These are phyloP conservation scores for Verticillium alfalfae DNA, from an alignment of 2,329 filamentous ascomycete genomes.

Conservation along the genomic window DNA sequence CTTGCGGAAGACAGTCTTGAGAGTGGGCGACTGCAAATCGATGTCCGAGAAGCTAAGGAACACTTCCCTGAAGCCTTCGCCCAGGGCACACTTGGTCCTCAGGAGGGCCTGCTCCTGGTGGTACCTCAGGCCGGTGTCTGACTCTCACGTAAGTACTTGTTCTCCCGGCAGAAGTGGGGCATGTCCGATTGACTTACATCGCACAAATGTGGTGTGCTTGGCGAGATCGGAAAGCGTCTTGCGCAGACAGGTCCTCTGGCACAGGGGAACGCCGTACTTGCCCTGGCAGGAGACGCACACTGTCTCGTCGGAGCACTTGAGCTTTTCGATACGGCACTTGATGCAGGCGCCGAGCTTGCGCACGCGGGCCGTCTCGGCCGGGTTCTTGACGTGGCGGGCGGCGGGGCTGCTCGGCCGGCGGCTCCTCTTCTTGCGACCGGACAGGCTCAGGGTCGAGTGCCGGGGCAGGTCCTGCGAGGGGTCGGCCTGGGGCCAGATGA, in stretches of 20 bases:
- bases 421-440: slow-evolving; percentile 1
- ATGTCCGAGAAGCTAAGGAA: slow-evolving; percentile 1
- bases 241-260: slow-evolving; percentile 3
- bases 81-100: not conserved
- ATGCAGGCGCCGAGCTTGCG: slow-evolving; percentile 6
- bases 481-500: slow-evolving; percentile 4
- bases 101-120: slow-evolving; percentile 1
- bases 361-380: slow-evolving; percentile 4
- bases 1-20: slow-evolving; percentile 2
- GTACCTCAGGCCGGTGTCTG: slow-evolving; percentile 1
- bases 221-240: not conserved
- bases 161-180: not conserved
- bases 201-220: slow-evolving; percentile 1
- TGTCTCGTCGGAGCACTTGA: slow-evolving; percentile 1
- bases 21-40: not conserved
- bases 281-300: slow-evolving; percentile 3
- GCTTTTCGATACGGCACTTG: slow-evolving; percentile 5
- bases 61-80: not conserved
- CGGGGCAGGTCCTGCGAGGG: slow-evolving; percentile 2
- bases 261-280: slow-evolving; percentile 1
- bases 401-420: slow-evolving; percentile 1
- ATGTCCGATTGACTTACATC: slow-evolving; percentile 1
- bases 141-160: not conserved
- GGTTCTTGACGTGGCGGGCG: slow-evolving; percentile 4
- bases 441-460: not conserved